Evolutionary conservation across 805 yeast species (phyloP).

Genomic region (Nakazawaea wyomingensis): DNA sequence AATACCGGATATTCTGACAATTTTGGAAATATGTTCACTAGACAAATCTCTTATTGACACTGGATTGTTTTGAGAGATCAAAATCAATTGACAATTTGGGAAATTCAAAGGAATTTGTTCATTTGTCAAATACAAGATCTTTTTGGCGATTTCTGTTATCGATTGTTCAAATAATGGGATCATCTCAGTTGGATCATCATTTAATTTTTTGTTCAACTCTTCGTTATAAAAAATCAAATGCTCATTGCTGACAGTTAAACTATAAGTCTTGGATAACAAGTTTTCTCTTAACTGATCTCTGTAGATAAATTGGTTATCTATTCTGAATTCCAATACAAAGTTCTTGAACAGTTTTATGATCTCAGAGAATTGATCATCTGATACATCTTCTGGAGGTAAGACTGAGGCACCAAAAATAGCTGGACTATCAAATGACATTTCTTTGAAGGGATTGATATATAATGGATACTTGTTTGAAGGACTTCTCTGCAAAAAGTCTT

Average conservation of each 20-base stretch:
- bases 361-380: constrained; percentile 60
- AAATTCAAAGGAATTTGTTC: constrained; percentile 50
- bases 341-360: constrained; percentile 71
- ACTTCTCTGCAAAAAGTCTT: too few species aligned
- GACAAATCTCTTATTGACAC: constrained; percentile 76
- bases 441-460: too few species aligned
- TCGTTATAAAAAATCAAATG: constrained; percentile 87
- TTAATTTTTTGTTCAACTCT: constrained; percentile 75
- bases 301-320: constrained; percentile 77
- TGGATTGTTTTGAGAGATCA: constrained; percentile 66
- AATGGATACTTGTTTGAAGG: too few species aligned
- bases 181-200: constrained; percentile 85
- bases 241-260: constrained; percentile 69
- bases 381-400: constrained; percentile 74
- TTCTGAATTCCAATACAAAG: constrained; percentile 81
- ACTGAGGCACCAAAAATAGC: constrained; percentile 75
- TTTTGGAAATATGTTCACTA: constrained; percentile 82
- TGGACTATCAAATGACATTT: constrained; percentile 71
- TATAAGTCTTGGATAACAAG: constrained; percentile 68
- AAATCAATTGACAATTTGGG: constrained; percentile 79
- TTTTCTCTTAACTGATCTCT: constrained; percentile 89
- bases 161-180: constrained; percentile 82
- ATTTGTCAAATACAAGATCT: constrained; percentile 50
- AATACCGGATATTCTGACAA: constrained; percentile 89
- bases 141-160: constrained; percentile 79